Base-by-base conservation (phyloP, 257 asterid genomes). In the Gardenia jasminoides region DNA sequence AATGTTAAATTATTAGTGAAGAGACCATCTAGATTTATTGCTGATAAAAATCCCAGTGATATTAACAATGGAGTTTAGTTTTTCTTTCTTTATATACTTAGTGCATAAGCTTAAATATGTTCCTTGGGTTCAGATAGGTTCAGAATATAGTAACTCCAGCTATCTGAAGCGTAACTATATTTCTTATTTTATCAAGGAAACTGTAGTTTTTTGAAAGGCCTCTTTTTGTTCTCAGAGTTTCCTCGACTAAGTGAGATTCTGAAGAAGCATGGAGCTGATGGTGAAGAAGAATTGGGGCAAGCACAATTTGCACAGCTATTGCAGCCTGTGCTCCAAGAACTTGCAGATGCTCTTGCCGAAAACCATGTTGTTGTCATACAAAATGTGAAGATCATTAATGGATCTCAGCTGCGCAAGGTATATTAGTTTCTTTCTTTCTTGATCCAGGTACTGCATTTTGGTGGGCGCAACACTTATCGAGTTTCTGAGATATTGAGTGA, bases 391-490 rank as follows among this genome's bases (percentile, higher is more conserved):
- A 28, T 88, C 72, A 83, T 80, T 31, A 89, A 89, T 70, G 93
- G 91, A n/a, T 84, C 88, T 77, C 85, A 89, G 86, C 79, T 89
- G 68, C 85, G 82, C 83, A 87, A 86, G 93, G 93, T 86, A 83
- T 50, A 77, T 43, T 72, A 74, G 74, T 36, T 58, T 28, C 74
- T 65, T 76, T 76, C 6, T 33, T 75, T 79, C 31, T 64, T 66
- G 47, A 30, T 44, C 77, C 84, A 44, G 10, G n/a, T 56, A 20
- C 10, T 56, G 20, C 5, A 28, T 86, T 56, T 16, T 30, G 75
- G 52, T 43, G 9, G 62, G 44, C 64, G 7, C 33, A 72, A 2
- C 59, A 52, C 62, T 19, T 28, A 19, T 30, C 7, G 48, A 54
- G 30, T 50, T 70, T 6, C 36, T 62, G 16, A 62, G 67, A 31